Base-by-base conservation (phyloP, 2,329 filamentous ascomycete genomes). In the Beauveria brongniartii region DNA sequence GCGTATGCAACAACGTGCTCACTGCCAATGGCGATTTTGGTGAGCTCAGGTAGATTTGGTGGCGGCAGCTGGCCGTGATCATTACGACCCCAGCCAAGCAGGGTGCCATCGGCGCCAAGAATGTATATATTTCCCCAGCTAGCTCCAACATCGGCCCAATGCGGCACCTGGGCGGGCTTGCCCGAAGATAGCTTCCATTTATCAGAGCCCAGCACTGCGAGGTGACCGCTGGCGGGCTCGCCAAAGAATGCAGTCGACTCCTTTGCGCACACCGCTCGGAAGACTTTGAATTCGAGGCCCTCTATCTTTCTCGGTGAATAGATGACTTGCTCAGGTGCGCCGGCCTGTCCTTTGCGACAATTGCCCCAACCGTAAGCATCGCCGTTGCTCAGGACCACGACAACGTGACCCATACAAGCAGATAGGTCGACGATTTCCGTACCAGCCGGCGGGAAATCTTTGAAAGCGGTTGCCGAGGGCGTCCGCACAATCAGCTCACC, bases 351-450 rank as follows among this genome's bases (percentile, higher is more conserved):
- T 70, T 96, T 94, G 26, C 91, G 83, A 16, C 89, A 88, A 67
- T 86, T 90, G 0, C 94, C 94, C 93, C 93, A 97, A 2, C 91
- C 92, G 70, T 89, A 96, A 1, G 87, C 86, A 18, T 89, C 81
- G 0, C 92, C 93, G 69, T 89, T 88, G 48, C 82, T 82, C 3
- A 96, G 74, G 0, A 97, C 82, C 1, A 78, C 84, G 18, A 95
- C 82, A 0, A 86, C 85, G 70, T 99, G 94, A 24, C 85, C 85
- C 78, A 96, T 89, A 37, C 89, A 85, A 12, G 90, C 88, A 2
- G 87, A 78, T 28, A 97, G 70, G 62, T 88, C 82, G 1, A 83
- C 73, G 4, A 96, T 72, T n/a, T 77, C 73, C 0, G 80, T 80
- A 0, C 75, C 82, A 0, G 65, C 9, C 0, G 88, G 88, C 1